Evolutionary conservation across 805 yeast genomes (phyloP).

Genomic region (Jamesozyma hellenica): DNA sequence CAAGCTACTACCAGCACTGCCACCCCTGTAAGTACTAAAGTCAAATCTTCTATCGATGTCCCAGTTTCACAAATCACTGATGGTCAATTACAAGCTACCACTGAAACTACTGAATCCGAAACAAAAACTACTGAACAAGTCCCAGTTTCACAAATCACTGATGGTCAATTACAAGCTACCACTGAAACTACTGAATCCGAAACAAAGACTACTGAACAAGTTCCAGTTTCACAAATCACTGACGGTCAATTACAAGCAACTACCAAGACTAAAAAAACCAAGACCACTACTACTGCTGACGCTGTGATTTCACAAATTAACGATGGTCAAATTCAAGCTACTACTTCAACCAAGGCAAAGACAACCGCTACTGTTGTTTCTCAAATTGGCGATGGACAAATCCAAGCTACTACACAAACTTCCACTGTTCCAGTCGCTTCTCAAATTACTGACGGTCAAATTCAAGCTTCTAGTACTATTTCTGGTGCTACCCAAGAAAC

Average conservation of each 20-base stretch:
- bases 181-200: slow-evolving; percentile 13
- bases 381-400: slow-evolving; percentile 31
- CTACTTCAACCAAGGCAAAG: slow-evolving; percentile 29
- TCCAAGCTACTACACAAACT: slow-evolving; percentile 14
- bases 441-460: slow-evolving; percentile 31
- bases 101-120: neutral
- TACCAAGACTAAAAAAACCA: slow-evolving; percentile 17
- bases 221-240: slow-evolving; percentile 30
- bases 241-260: slow-evolving; percentile 43
- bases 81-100: slow-evolving; percentile 34
- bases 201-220: slow-evolving; percentile 9
- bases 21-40: neutral
- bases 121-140: slow-evolving; percentile 21
- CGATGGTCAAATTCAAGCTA: slow-evolving; percentile 35
- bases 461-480: slow-evolving; percentile 26
- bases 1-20: slow-evolving; percentile 1
- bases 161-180: slow-evolving; percentile 37
- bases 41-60: slow-evolving; percentile 19
- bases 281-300: slow-evolving; percentile 20
- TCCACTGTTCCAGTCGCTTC: slow-evolving; percentile 22
- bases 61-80: slow-evolving; percentile 36
- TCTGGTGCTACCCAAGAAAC: slow-evolving; percentile 28
- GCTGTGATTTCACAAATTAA: slow-evolving; percentile 28
- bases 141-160: slow-evolving; percentile 34
- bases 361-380: slow-evolving; percentile 30